These are phyloP conservation scores for Jamesozyma spencerorum DNA, from an alignment of 805 yeast genomes.

Conservation along the genomic window DNA sequence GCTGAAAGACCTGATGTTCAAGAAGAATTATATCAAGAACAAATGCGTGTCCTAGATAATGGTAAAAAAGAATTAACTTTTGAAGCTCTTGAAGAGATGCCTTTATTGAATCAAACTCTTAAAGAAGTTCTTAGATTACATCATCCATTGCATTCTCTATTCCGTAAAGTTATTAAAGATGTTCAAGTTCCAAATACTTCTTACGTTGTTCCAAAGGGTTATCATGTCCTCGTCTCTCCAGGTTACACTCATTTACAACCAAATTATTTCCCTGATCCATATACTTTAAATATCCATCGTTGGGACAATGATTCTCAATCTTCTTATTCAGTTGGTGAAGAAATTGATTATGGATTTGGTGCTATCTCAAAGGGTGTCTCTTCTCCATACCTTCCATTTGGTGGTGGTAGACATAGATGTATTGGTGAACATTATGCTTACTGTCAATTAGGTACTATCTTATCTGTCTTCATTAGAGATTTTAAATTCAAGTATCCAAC, in stretches of 20 bases:
- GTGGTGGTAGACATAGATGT: constrained; percentile 99
- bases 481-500: constrained; percentile 64
- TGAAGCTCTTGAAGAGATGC: constrained; percentile 75
- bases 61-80: constrained; percentile 56
- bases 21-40: constrained; percentile 70
- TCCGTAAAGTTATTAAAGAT: constrained; percentile 78
- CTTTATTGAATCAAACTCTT: constrained; percentile 70
- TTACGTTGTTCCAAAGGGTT: constrained; percentile 80
- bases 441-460: constrained; percentile 79
- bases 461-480: constrained; percentile 65
- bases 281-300: constrained; percentile 71
- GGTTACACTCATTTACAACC: constrained; percentile 80
- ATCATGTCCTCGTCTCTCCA: constrained; percentile 85
- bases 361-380: constrained; percentile 91
- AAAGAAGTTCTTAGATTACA: constrained; percentile 94
- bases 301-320: constrained; percentile 50
- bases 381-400: constrained; percentile 94
- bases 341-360: constrained; percentile 93
- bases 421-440: constrained; percentile 98
- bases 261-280: constrained; percentile 69
- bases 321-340: constrained; percentile 27
- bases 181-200: constrained; percentile 70
- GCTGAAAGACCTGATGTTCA: constrained; percentile 83
- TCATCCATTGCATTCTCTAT: constrained; percentile 91
- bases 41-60: constrained; percentile 50